Evolutionary conservation across 768 basidiomycete genomes (phyloP).

Genomic region (Phlebiopsis flavidoalba): DNA sequence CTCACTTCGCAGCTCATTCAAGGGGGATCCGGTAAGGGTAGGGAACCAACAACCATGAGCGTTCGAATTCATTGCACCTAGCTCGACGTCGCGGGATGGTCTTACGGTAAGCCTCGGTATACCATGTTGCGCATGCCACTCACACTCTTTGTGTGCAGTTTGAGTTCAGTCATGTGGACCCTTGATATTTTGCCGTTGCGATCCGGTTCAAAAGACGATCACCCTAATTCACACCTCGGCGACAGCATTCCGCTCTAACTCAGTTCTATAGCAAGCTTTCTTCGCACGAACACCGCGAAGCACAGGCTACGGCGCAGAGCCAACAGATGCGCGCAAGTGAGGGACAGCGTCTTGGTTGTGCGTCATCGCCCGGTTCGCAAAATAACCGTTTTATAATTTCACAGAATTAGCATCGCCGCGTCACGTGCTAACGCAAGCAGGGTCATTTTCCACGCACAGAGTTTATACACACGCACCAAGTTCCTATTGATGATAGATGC

Average conservation of each 20-base stretch:
- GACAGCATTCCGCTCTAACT: background rate
- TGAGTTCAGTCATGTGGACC: background rate
- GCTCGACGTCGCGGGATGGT: too few relatives aligned
- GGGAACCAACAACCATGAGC: too few relatives aligned
- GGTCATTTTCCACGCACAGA: too few relatives aligned
- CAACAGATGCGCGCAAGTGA: background rate
- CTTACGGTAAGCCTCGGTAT: too few relatives aligned
- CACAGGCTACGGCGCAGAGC: background rate
- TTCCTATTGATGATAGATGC: too few relatives aligned
- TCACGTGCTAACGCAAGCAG: too few relatives aligned
- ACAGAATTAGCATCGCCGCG: background rate
- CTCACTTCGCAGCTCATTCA: too few relatives aligned
- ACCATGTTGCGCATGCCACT: too few relatives aligned
- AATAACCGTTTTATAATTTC: background rate
- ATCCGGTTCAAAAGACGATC: background rate
- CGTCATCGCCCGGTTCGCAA: background rate
- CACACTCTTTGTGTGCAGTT: background rate
- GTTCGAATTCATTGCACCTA: too few relatives aligned
- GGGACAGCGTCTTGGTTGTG: background rate
- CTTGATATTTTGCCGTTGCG: background rate
- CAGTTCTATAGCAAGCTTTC: background rate
- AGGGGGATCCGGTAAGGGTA: too few relatives aligned
- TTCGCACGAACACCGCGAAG: background rate
- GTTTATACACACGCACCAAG: too few relatives aligned
- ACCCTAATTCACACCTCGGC: background rate